phyloP scores from a whole-genome alignment of 805 yeast genomes.

The Tetrapisispora taiwanensis region DNA sequence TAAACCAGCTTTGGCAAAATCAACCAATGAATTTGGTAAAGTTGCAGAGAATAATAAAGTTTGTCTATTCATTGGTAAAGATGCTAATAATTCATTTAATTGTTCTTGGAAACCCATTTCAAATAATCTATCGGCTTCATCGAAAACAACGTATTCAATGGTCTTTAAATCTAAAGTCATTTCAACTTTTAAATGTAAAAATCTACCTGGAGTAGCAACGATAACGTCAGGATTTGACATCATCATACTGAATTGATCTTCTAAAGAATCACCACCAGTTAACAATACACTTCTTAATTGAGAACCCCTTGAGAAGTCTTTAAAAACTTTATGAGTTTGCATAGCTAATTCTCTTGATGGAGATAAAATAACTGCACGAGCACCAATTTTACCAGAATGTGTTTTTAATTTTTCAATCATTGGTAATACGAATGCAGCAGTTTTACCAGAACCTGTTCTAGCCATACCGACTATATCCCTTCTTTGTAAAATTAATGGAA shows the following conservation, averaged over 20 bases:
- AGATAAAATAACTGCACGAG: conserved; percentile 77
- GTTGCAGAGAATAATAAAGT: conserved; percentile 91
- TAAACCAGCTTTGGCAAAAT: conserved; percentile 95
- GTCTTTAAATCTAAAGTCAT: conserved; percentile 79
- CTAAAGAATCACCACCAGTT: conserved; percentile 98
- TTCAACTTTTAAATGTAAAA: conserved; percentile 88
- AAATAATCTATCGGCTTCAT: conserved; percentile 93
- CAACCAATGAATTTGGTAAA: conserved; percentile 81
- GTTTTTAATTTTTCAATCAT: conserved; percentile 73
- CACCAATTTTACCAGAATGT: conserved; percentile 82
- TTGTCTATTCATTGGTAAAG: conserved; percentile 76
- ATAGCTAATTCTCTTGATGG: conserved; percentile 95
- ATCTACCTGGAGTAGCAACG: conserved; percentile 96
- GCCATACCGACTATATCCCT: conserved; percentile 99
- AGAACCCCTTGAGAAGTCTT: conserved; percentile 77
- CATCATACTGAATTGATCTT: conserved; percentile 90
- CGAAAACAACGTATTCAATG: conserved; percentile 86
- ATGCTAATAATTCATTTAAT: conserved; percentile 74
- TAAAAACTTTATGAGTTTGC: conserved; percentile 82
- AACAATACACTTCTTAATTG: conserved; percentile 71
- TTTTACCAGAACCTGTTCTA: conserved; percentile 97
- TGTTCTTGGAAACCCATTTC: conserved; percentile 96
- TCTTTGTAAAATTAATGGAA: conserved; percentile 77
- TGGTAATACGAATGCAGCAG: conserved; percentile 93
- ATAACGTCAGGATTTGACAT: conserved; percentile 89